These are phyloP conservation scores for Clonostachys chloroleuca DNA, from an alignment of 2,329 filamentous ascomycete species.

Conservation along the genomic window DNA sequence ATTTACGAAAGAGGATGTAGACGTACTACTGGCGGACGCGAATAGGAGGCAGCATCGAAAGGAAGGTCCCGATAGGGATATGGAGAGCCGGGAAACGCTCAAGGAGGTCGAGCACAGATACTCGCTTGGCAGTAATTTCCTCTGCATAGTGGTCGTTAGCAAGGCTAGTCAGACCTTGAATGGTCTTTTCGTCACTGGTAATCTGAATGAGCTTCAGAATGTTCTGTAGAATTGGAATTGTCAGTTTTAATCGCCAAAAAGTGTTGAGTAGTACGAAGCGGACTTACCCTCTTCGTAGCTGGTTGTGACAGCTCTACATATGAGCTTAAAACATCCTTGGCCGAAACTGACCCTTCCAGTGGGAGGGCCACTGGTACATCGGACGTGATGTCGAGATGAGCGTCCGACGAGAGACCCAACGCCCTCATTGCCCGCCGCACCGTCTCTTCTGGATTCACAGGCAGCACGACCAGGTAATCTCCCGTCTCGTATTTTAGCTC, in stretches of 20 bases:
- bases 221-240: neutral
- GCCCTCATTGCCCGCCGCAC: too few relatives aligned
- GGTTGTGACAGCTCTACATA: slow-evolving; percentile 61
- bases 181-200: slow-evolving; percentile 19
- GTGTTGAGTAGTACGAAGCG: neutral
- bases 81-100: slow-evolving; percentile 45
- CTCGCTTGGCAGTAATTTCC: slow-evolving; percentile 36
- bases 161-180: slow-evolving; percentile 19
- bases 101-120: slow-evolving; percentile 55
- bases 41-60: slow-evolving; percentile 63
- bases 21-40: slow-evolving; percentile 23
- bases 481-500: too few relatives aligned
- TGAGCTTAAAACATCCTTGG: too few relatives aligned
- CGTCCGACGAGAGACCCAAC: too few relatives aligned
- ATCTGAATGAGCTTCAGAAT: slow-evolving; percentile 1
- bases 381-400: too few relatives aligned
- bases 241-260: neutral
- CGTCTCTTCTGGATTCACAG: too few relatives aligned
- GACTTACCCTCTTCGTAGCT: slow-evolving; percentile 50
- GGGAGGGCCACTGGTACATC: too few relatives aligned
- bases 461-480: too few relatives aligned
- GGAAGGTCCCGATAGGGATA: slow-evolving; percentile 52
- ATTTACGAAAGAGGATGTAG: neutral
- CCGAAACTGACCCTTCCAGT: too few relatives aligned
- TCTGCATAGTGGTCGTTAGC: slow-evolving; percentile 27